These are phyloP conservation scores for Penicillium decumbens DNA, from an alignment of 2,329 filamentous ascomycete genomes.

Conservation along the genomic window DNA sequence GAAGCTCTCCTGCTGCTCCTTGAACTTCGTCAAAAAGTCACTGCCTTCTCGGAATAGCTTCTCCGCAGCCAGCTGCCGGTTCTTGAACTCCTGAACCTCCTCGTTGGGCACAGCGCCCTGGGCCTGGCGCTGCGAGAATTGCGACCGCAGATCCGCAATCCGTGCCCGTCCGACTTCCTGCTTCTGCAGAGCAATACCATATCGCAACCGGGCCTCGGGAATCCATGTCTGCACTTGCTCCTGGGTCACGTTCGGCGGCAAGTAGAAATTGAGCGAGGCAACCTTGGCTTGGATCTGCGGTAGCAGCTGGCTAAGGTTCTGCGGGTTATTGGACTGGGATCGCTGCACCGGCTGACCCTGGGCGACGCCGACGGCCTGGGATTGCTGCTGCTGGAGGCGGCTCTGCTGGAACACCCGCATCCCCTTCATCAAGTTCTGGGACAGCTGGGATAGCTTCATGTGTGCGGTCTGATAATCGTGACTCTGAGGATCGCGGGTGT, in stretches of 20 bases:
- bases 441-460: conserved; percentile 49
- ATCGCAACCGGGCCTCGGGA: conserved; percentile 44
- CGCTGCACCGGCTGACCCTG: conserved; percentile 25
- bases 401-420: conserved; percentile 46
- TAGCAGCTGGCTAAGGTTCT: conserved; percentile 40
- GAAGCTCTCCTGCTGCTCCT: conserved; percentile 46
- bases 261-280: conserved; percentile 42
- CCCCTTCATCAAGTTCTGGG: conserved; percentile 50
- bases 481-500: conserved; percentile 47
- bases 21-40: conserved; percentile 47
- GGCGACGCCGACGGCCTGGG: conserved; percentile 20
- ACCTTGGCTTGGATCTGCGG: conserved; percentile 47
- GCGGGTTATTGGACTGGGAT: conserved; percentile 35
- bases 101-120: conserved; percentile 40
- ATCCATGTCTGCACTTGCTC: conserved; percentile 45
- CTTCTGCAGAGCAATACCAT: conserved; percentile 47
- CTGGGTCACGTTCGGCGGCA: conserved; percentile 44
- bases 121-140: conserved; percentile 36
- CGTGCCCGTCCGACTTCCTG: conserved; percentile 46
- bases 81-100: conserved; percentile 43
- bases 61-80: conserved; percentile 38
- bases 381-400: conserved; percentile 24
- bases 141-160: conserved; percentile 40
- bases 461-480: conserved; percentile 49
- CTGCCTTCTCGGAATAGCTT: conserved; percentile 43